Conservation (phyloP, 768 basidiomycete species). For the Phanerodontia chrysosporium region DNA sequence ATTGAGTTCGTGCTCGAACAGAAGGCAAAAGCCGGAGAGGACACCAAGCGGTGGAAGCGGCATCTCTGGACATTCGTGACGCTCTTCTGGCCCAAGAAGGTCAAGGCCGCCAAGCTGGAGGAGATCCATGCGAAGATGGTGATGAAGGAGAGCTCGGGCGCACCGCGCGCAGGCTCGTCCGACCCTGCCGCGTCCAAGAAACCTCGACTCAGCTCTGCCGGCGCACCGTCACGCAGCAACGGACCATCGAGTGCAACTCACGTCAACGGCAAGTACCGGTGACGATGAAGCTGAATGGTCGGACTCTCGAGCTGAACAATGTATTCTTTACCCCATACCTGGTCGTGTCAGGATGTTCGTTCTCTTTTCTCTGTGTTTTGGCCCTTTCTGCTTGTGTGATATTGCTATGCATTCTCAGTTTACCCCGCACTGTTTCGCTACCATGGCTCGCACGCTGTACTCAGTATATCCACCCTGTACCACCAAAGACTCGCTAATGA, state of each 20-base stretch:
- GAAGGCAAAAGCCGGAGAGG: constrained; percentile 77
- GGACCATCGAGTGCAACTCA: constrained; percentile 2
- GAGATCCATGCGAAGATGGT: constrained; percentile 97
- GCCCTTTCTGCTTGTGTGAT: neutral
- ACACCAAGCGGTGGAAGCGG: constrained; percentile 82
- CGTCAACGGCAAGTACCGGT: constrained; percentile 8
- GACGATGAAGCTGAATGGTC: too few species aligned
- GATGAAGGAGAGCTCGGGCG: constrained; percentile 51
- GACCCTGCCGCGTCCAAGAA: constrained; percentile 25
- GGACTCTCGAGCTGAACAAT: neutral
- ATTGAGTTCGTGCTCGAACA: constrained; percentile 79
- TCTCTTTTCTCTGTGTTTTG: neutral
- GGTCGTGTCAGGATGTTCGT: neutral
- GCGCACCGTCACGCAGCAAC: neutral
- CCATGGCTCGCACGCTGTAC: constrained; percentile 9
- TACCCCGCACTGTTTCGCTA: neutral
- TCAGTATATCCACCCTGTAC: constrained; percentile 10
- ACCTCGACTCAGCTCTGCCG: constrained; percentile 20
- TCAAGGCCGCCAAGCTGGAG: constrained; percentile 88
- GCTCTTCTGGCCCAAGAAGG: constrained; percentile 96
- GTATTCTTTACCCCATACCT: neutral
- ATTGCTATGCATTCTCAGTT: neutral
- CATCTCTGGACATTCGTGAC: constrained; percentile 99
- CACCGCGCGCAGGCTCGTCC: constrained; percentile 22
- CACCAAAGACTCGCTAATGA: constrained; percentile 11